Conservation (phyloP, 441 rosid genomes). For the Croton setiger region DNA sequence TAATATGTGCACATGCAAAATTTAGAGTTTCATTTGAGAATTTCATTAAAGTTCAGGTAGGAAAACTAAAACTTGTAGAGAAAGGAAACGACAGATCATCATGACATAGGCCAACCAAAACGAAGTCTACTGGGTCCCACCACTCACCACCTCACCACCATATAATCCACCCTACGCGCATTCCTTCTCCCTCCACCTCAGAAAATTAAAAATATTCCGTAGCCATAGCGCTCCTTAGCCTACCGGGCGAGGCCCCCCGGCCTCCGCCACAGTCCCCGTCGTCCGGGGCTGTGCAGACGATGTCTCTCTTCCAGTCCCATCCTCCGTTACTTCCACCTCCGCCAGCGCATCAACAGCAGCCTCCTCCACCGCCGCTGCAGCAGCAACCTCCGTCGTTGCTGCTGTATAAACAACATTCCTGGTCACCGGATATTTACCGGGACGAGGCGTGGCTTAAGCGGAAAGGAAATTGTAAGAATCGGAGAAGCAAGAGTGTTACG, state of each 20-base stretch:
- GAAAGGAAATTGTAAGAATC: slow-evolving; percentile 34
- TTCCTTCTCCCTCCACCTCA: neutral
- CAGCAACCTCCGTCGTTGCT: slow-evolving; percentile 27
- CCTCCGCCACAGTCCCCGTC: slow-evolving; percentile 47
- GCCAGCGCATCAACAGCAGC: neutral
- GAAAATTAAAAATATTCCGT: neutral
- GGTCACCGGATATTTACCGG: slow-evolving; percentile 72
- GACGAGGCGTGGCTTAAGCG: slow-evolving; percentile 83
- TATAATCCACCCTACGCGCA: slow-evolving; percentile 10
- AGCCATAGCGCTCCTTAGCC: slow-evolving; percentile 43
- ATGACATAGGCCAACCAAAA: slow-evolving; percentile 26
- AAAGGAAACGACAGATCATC: slow-evolving; percentile 30
- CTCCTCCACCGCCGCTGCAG: slow-evolving; percentile 9
- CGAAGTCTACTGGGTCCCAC: slow-evolving; percentile 17
- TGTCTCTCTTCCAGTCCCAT: slow-evolving; percentile 19
- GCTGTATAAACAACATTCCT: slow-evolving; percentile 60
- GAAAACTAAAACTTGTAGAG: slow-evolving; percentile 13
- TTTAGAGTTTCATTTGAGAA: too few species aligned
- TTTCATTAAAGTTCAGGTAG: too few species aligned
- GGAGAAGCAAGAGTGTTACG: slow-evolving; percentile 55
- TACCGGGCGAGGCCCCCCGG: slow-evolving; percentile 40
- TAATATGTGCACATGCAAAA: too few species aligned
- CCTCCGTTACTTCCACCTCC: slow-evolving; percentile 18
- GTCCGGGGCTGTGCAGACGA: slow-evolving; percentile 32
- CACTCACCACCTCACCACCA: slow-evolving; percentile 24